These are phyloP conservation scores for Suillus plorans DNA, from an alignment of 768 basidiomycete species.

Conservation along the genomic window DNA sequence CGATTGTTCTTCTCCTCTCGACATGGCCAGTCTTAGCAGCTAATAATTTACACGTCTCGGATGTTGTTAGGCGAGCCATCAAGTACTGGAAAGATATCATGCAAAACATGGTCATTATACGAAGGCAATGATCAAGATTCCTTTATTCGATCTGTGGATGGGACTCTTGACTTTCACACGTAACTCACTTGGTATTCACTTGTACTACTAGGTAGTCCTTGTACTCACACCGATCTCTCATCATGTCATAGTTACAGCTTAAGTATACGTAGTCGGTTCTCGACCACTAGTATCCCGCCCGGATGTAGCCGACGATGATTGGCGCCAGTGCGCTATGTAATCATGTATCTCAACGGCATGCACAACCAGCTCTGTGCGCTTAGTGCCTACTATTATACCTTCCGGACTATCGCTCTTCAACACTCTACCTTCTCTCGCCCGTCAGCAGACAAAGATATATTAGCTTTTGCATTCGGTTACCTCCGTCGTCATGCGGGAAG, in stretches of 20 bases:
- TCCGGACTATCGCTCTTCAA: not conserved
- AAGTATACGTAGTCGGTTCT: not conserved
- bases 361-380: not conserved
- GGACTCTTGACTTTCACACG: not conserved
- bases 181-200: not conserved
- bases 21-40: slow-evolving; percentile 1
- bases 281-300: not conserved
- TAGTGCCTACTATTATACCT: not conserved
- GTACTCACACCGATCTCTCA: not conserved
- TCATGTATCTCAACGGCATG: not conserved
- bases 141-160: not conserved
- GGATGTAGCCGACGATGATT: not conserved
- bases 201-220: not conserved
- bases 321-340: not conserved
- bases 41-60: not conserved
- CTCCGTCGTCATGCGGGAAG: not conserved
- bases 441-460: not conserved
- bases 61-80: not conserved
- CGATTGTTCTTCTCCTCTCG: not conserved
- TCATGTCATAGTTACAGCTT: not conserved
- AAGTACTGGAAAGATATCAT: not conserved
- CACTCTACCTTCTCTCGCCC: not conserved
- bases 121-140: not conserved
- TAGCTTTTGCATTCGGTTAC: not conserved
- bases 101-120: not conserved